These are phyloP conservation scores for Pinus albicaulis DNA, from an alignment of 75 land plant genomes.

Conservation along the genomic window DNA sequence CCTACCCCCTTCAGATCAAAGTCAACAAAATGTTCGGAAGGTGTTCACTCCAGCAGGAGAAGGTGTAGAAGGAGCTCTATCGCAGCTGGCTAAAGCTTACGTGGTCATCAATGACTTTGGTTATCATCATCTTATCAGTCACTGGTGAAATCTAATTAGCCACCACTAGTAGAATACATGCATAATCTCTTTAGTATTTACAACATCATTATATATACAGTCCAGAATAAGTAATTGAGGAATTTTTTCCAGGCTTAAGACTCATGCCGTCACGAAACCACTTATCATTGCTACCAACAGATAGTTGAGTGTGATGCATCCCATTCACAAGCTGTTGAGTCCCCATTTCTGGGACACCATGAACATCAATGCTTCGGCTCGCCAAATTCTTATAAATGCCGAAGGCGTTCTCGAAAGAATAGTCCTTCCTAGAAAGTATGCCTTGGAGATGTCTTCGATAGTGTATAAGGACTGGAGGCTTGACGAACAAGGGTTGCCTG, in stretches of 20 bases:
- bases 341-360: conserved; percentile 83
- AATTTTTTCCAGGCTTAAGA: conserved; percentile 32
- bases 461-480: conserved; percentile 60
- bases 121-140: conserved; percentile 65
- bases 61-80: conserved; percentile 35
- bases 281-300: conserved; percentile 66
- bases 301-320: conserved; percentile 71
- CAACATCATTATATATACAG: too few species aligned
- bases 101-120: conserved; percentile 62
- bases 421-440: conserved; percentile 36
- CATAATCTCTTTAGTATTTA: too few species aligned
- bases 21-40: not conserved
- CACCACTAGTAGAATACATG: too few species aligned
- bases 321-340: conserved; percentile 54
- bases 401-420: conserved; percentile 53
- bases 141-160: conserved; percentile 36
- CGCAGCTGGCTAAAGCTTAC: conserved; percentile 77
- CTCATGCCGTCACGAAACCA: conserved; percentile 66
- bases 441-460: conserved; percentile 58
- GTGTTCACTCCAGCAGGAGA: conserved; percentile 29
- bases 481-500: conserved; percentile 56
- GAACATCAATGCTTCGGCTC: conserved; percentile 67
- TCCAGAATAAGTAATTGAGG: too few species aligned
- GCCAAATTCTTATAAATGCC: conserved; percentile 50
- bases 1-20: conserved; percentile 11